phyloP scores from a whole-genome alignment of 1,139 yeast species.

The Geotrichum klebahnii region DNA sequence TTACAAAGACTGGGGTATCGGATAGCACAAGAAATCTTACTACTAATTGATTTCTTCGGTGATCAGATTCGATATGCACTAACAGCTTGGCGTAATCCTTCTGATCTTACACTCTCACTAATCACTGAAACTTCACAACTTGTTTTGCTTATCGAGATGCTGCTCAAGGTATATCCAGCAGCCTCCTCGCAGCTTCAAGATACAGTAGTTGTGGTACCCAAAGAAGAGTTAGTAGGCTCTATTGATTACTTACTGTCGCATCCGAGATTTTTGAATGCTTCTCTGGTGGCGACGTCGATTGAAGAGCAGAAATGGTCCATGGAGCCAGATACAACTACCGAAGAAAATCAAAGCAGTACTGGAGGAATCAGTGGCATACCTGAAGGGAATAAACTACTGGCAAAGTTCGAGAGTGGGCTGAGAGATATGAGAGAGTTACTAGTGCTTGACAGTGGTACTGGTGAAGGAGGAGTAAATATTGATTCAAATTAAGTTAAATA shows the following conservation, averaged over 20 bases:
- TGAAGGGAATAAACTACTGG: slow-evolving; percentile 8
- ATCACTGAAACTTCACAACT: slow-evolving; percentile 78
- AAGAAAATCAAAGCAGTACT: background rate
- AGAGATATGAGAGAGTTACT: slow-evolving; percentile 10
- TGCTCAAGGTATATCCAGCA: slow-evolving; percentile 45
- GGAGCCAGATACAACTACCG: background rate
- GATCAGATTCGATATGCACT: slow-evolving; percentile 61
- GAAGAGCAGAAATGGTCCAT: slow-evolving; percentile 51
- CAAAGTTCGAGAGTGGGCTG: slow-evolving; percentile 9
- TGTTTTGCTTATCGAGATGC: slow-evolving; percentile 59
- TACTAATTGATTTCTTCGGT: slow-evolving; percentile 60
- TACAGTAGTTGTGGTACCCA: slow-evolving; percentile 7
- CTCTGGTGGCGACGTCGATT: slow-evolving; percentile 57
- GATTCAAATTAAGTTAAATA: no score
- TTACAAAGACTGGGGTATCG: slow-evolving; percentile 61
- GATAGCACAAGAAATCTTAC: slow-evolving; percentile 60
- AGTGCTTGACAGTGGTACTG: background rate
- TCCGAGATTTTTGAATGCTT: slow-evolving; percentile 73
- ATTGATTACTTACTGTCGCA: slow-evolving; percentile 73
- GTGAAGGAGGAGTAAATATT: background rate
- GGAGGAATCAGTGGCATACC: background rate
- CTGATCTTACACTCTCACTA: slow-evolving; percentile 58
- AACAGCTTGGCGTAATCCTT: slow-evolving; percentile 64
- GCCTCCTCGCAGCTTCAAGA: background rate
- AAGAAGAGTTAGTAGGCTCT: slow-evolving; percentile 49